Conservation (phyloP, 176 grass and related monocot species). For the Oryza coarctata region DNA sequence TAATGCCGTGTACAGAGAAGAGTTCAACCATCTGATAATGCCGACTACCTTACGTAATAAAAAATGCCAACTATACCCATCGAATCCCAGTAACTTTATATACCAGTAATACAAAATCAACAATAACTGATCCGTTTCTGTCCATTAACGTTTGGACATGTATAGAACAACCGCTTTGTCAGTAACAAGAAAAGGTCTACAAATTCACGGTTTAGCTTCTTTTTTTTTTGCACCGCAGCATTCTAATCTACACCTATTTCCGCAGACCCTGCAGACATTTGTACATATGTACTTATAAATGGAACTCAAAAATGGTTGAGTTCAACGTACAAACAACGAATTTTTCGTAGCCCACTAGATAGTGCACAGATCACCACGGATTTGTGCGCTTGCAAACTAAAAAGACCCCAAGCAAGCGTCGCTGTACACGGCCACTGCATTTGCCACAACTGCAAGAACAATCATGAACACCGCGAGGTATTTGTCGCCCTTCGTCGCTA, state of each 20-base stretch:
- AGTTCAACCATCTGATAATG: no score
- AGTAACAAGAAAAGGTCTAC: not conserved
- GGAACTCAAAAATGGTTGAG: not conserved
- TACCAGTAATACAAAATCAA: no score
- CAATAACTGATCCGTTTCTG: not conserved
- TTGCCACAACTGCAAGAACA: slow-evolving; percentile 65
- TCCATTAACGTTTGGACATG: not conserved
- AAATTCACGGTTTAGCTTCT: not conserved
- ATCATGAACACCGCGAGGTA: slow-evolving; percentile 72
- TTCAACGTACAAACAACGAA: not conserved
- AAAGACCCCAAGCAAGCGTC: slow-evolving; percentile 56
- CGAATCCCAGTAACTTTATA: no score
- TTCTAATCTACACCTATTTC: not conserved
- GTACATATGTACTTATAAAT: not conserved
- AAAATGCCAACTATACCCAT: no score
- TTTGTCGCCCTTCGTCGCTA: slow-evolving; percentile 75
- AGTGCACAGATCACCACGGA: not conserved
- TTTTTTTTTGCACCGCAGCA: not conserved
- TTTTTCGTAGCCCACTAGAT: not conserved
- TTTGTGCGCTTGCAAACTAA: not conserved
- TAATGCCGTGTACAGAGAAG: no score
- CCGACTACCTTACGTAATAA: no score
- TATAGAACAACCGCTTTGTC: not conserved
- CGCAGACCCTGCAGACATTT: not conserved
- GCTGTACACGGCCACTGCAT: slow-evolving; percentile 77